phyloP scores from a whole-genome alignment of 768 basidiomycete species.

The Tylopilus subfusipes region DNA sequence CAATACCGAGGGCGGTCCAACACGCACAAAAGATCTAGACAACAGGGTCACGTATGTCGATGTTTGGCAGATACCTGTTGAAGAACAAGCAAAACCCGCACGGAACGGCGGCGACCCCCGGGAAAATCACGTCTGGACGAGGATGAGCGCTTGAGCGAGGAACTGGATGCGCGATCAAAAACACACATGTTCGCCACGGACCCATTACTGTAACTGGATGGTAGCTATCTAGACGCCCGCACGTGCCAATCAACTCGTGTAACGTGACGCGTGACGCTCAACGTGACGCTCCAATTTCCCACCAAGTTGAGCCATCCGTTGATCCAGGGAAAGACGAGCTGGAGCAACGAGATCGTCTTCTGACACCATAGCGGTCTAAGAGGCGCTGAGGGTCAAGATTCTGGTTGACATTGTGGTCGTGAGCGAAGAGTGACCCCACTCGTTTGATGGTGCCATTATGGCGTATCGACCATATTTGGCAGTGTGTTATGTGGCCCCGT shows the following conservation, averaged over 20 bases:
- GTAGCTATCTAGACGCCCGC: slow-evolving; percentile 53
- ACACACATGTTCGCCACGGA: slow-evolving; percentile 59
- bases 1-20: slow-evolving; percentile 59
- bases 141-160: slow-evolving; percentile 6
- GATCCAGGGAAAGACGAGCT: slow-evolving; percentile 57
- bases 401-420: too few relatives aligned
- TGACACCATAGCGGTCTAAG: slow-evolving; percentile 9
- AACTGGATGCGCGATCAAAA: not conserved
- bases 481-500: not conserved
- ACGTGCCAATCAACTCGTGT: slow-evolving; percentile 57
- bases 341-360: slow-evolving; percentile 34
- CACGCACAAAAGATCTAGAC: slow-evolving; percentile 51
- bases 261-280: slow-evolving; percentile 60
- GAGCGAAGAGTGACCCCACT: too few relatives aligned
- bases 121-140: slow-evolving; percentile 49
- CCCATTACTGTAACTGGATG: slow-evolving; percentile 58
- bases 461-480: not conserved
- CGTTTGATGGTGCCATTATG: not conserved
- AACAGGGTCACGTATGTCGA: slow-evolving; percentile 41
- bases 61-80: slow-evolving; percentile 46
- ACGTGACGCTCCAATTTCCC: slow-evolving; percentile 65
- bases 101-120: slow-evolving; percentile 47
- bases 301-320: slow-evolving; percentile 68
- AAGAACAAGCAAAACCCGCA: slow-evolving; percentile 54
- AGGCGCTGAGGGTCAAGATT: too few relatives aligned